Base-by-base conservation (phyloP, 2,329 filamentous ascomycete genomes). In the Sphaerostilbella broomeana region DNA sequence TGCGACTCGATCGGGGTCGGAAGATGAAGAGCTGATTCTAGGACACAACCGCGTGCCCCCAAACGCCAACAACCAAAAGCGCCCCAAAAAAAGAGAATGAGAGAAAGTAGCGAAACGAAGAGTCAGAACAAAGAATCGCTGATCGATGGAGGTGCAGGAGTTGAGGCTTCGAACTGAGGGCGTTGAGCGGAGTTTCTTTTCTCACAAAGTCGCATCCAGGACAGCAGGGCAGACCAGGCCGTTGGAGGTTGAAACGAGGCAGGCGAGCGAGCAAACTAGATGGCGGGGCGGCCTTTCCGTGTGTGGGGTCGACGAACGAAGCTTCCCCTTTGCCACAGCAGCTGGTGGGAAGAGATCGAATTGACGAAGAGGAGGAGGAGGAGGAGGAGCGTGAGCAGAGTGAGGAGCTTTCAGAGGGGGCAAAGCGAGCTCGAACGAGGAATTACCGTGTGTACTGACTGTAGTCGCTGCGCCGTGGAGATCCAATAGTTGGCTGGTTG, bases 1-100 rank as follows among this genome's bases (percentile, higher is more conserved):
- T 38, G 35, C 35, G 35, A 42, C 30, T 42, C 30, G 30, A 30
- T 11, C 30, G 40, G 35, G 35, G 40, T 24, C n/a, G 40, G 29
- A 24, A 21, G 13, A 21, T 21, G 19, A 13, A 16, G 24, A 19
- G 22, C 26, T 30, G 33, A 31, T 29, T 34, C 22, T 19, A 35
- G 16, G 21, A 21, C 35, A 20, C 33, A 35, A 35, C 40, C 32
- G 35, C 31, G 26, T 29, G 26, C 26, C 29, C 19, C 29, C 27
- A 17, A 21, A 24, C 26, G 28, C 35, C 40, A 42, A 34, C 10
- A 22, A 35, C 32, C 19, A 35, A 35, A 35, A 35, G 6, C 25
- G 5, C 11, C 12, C 22, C 22, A 12, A 12, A 12, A 25, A 7
- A 33, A 22, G 26, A 16, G 28, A 12, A 29, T 18, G 10, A 18